These are phyloP conservation scores for Petunia axillaris DNA, from an alignment of 257 asterid species.

Conservation along the genomic window DNA sequence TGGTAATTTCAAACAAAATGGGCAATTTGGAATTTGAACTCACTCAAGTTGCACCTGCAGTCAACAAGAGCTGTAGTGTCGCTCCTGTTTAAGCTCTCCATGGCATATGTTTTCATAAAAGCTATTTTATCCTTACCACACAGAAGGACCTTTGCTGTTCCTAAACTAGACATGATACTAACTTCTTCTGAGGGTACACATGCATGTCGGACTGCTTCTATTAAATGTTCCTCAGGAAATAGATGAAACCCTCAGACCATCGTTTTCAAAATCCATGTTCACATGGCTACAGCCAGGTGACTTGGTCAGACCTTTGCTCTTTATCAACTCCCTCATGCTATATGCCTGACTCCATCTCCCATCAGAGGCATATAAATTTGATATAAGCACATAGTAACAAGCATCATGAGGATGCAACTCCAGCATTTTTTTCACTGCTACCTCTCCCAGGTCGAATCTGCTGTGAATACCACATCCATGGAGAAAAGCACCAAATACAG, in stretches of 20 bases:
- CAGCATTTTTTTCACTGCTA: constrained; percentile 53
- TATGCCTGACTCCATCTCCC: constrained; percentile 54
- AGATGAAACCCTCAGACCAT: background rate
- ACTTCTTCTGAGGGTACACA: background rate
- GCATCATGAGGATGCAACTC: constrained; percentile 51
- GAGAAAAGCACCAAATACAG: constrained; percentile 52
- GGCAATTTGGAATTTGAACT: too few relatives aligned
- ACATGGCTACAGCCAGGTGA: constrained; percentile 46
- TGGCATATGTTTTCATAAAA: background rate
- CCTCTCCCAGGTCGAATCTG: constrained; percentile 58
- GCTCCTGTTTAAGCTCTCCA: background rate
- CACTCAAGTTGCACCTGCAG: background rate
- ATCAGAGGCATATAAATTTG: constrained; percentile 50
- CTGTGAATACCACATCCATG: constrained; percentile 54
- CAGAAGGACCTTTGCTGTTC: background rate
- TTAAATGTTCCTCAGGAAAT: background rate
- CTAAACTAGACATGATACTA: background rate
- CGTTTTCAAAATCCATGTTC: background rate
- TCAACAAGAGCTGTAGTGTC: background rate
- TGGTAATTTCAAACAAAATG: background rate
- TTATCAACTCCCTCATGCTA: constrained; percentile 47
- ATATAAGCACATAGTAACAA: constrained; percentile 52
- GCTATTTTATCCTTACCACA: background rate
- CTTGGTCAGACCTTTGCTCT: constrained; percentile 50
- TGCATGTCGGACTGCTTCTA: background rate